Base-by-base conservation (phyloP, 345 rosid genomes). In the Lepidium aucheri region DNA sequence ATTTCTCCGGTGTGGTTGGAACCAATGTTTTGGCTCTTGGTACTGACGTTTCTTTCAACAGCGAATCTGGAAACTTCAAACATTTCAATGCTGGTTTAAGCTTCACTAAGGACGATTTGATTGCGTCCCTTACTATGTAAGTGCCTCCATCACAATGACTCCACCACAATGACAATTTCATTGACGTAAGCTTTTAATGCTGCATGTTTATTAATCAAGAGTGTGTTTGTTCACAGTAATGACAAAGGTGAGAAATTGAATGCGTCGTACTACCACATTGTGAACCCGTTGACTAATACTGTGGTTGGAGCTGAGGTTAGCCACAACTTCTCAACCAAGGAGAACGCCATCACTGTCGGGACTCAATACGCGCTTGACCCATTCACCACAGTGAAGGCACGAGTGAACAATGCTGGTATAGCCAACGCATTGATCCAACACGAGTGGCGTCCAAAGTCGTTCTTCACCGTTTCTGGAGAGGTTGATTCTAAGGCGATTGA, bases 251-350 rank as follows among this genome's bases (percentile, higher is more conserved):
- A 91, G 62, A 54, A 71, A 11, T 13, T 91, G 44, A 87, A 38
- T 56, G 96, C 91, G n/a, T 89, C 99, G 39, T 91, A 95, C 80
- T 95, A 87, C 79, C 99, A 95, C 75, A 60, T 65, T 9, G 96
- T 91, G 66, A 87, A 83, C 77, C 97, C 95, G 4, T 68, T 86
- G 78, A 85, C 79, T 44, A 86, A 73, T 74, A 90, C 97, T 11
- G 94, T 90, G 9, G 99, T 95, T 30, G 97, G 99, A 18, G 99
- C 97, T 0, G 99, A 95, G 90, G 82, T 95, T 55, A 81, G 68
- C 62, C 99, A 87, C 70, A 82, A 81, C 83, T 87, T 91, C 64
- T 74, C 99, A 12, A 87, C 74, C 80, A 85, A 91, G 3, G 93
- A 87, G 67, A 95, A 91, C 76, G 74, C 90, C 4, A 77, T 95